Evolutionary conservation across 2,329 filamentous ascomycete genomes (phyloP).

Genomic region (Thielaviopsis populi): DNA sequence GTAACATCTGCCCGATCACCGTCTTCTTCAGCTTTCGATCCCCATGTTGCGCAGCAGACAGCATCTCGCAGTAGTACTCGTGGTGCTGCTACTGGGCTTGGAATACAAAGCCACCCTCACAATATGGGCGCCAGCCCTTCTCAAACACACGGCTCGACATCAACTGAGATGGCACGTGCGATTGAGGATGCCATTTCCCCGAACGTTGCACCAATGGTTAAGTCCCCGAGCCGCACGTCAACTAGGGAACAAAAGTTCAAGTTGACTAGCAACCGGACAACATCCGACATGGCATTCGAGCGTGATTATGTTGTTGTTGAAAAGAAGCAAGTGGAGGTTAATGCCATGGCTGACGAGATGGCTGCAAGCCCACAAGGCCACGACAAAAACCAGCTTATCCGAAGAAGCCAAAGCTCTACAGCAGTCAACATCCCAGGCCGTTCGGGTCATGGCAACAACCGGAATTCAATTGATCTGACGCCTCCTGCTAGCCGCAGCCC

Average conservation of each 20-base stretch:
- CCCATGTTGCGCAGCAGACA: neutral
- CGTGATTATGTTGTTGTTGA: constrained; percentile 93
- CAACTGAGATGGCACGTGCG: constrained; percentile 11
- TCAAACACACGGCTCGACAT: neutral
- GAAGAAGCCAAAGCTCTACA: constrained; percentile 25
- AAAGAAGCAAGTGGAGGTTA: constrained; percentile 88
- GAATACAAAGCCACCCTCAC: constrained; percentile 2
- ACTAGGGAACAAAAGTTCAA: constrained; percentile 5
- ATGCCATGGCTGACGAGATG: constrained; percentile 90
- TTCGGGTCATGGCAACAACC: constrained; percentile 44
- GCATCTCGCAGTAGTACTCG: constrained; percentile 11
- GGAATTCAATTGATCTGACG: constrained; percentile 11
- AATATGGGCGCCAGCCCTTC: neutral
- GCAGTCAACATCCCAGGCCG: constrained; percentile 55
- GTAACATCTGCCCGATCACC: constrained; percentile 13
- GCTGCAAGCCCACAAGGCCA: constrained; percentile 60
- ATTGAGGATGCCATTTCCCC: constrained; percentile 10
- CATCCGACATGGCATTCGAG: constrained; percentile 79
- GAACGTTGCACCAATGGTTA: neutral
- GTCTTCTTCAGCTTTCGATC: constrained; percentile 1
- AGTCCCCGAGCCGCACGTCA: neutral
- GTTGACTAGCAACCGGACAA: constrained; percentile 30
- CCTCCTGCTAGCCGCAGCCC: constrained; percentile 28
- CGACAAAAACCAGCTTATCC: constrained; percentile 26
- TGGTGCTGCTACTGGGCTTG: constrained; percentile 6